Conservation (phyloP, 208 protist genomes). For the Plasmodiophora brassicae region DNA sequence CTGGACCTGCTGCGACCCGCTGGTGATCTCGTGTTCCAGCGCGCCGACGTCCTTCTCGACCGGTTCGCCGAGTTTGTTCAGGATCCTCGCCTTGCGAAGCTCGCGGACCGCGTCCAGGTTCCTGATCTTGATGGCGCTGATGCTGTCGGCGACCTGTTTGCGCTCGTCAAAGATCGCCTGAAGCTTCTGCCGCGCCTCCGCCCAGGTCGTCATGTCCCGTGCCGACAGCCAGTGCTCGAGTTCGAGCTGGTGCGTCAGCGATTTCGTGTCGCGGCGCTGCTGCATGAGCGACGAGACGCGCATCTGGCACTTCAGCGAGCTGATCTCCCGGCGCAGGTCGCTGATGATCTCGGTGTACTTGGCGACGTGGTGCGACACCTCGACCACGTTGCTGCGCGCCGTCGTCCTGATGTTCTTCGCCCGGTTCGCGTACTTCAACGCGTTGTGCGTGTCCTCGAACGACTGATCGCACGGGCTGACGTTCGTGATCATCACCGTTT, state of each 20-base stretch:
- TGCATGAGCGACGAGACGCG: not conserved
- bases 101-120: not conserved
- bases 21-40: not conserved
- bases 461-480: constrained; percentile 56
- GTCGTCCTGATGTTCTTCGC: constrained; percentile 58
- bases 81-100: not conserved
- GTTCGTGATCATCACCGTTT: constrained; percentile 67
- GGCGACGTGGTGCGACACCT: constrained; percentile 38
- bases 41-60: not conserved
- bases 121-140: not conserved
- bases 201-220: not conserved
- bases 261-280: not conserved
- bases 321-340: constrained; percentile 35
- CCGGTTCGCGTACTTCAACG: constrained; percentile 63
- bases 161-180: constrained; percentile 27
- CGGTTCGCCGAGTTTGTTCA: not conserved
- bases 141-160: not conserved
- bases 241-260: not conserved
- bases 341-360: constrained; percentile 47
- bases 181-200: not conserved
- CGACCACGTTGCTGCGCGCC: constrained; percentile 8
- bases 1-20: not conserved
- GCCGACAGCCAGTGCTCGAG: constrained; percentile 11
- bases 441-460: constrained; percentile 68
- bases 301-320: constrained; percentile 34